A percentile compares a stretch with the other conserved stretches of the same genome.
These are phyloP conservation scores for Agastache rugosa DNA, from an alignment of 257 asterid species.

Conservation along the genomic window DNA sequence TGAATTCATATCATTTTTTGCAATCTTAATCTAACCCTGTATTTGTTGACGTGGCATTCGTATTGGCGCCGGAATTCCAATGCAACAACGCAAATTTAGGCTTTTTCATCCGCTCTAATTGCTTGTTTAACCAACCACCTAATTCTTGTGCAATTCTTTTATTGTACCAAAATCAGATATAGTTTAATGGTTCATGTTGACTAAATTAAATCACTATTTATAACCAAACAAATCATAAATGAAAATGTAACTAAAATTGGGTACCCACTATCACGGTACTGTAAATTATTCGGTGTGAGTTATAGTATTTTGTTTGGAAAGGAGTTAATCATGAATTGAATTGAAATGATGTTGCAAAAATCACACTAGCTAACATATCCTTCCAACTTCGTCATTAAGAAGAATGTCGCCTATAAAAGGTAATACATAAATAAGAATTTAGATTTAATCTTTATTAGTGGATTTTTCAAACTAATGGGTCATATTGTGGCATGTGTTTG, in stretches of 20 bases:
- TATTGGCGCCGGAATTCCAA: constrained; percentile 30
- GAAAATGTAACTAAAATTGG: constrained; percentile 1
- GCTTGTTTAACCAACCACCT: constrained; percentile 6
- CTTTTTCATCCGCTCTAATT: constrained; percentile 33
- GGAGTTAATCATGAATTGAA: neutral
- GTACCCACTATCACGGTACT: neutral
- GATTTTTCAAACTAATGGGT: neutral
- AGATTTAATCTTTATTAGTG: neutral
- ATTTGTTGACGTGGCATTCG: neutral
- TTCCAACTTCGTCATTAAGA: too few species aligned
- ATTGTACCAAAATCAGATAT: neutral
- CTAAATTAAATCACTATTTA: neutral
- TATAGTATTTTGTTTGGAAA: neutral
- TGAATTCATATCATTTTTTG: too few species aligned
- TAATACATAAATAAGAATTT: too few species aligned
- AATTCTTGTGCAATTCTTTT: too few species aligned
- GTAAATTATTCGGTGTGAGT: neutral
- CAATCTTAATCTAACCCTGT: neutral
- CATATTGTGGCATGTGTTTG: too few species aligned
- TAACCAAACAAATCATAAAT: neutral
- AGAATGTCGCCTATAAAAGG: too few species aligned
- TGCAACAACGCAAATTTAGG: constrained; percentile 56
- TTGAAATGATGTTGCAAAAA: neutral
- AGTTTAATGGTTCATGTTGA: neutral
- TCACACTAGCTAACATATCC: neutral